Base-by-base conservation (phyloP, 257 asterid genomes). In the Primulina eburnea region DNA sequence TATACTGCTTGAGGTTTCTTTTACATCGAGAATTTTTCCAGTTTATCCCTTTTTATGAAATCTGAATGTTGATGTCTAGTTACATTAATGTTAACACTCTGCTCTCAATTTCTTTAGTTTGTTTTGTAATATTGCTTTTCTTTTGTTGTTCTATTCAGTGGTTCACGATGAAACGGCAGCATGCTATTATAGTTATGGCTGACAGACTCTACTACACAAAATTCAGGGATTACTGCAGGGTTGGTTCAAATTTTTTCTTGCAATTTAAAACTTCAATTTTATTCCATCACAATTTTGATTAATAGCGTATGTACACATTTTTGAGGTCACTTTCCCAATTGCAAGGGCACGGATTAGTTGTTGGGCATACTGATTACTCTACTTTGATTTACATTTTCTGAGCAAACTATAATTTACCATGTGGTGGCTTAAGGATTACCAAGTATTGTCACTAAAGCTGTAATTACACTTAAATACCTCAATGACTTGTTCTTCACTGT, bases 111-210 rank as follows among this genome's bases (percentile, higher is more conserved):
- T 50, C 56, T 50, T 50, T 50, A 35, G 47, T n/a, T 62, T 65
- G 1, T 73, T 67, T 37, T 59, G 56, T 73, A 65, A 21, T 76
- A 61, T 78, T 66, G 62, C 33, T 18, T 62, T 52, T 58, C 56
- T 53, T 34, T 7, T 71, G 53, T 74, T 67, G 60, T 66, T 77
- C 59, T 50, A 60, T 82, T 79, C 96, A 94, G 97, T 94, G 99
- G 99, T 94, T 94, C 87, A 91, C 99, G 72, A 80, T 94, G 99
- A 94, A 94, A 83, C 88, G 99, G 75, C 90, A 88, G 72, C 99
- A 94, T 71, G 99, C 99, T 71, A 58, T 88, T 70, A 77, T 92
- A 66, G 69, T 78, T 72, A 85, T 82, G 93, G 99, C 99, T 14
- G 99, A 94, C 76, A 75, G 78, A 79, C 96, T 94, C 52, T 94